Base-by-base conservation (phyloP, 2,329 filamentous ascomycete species). In the Calycina herbarum region DNA sequence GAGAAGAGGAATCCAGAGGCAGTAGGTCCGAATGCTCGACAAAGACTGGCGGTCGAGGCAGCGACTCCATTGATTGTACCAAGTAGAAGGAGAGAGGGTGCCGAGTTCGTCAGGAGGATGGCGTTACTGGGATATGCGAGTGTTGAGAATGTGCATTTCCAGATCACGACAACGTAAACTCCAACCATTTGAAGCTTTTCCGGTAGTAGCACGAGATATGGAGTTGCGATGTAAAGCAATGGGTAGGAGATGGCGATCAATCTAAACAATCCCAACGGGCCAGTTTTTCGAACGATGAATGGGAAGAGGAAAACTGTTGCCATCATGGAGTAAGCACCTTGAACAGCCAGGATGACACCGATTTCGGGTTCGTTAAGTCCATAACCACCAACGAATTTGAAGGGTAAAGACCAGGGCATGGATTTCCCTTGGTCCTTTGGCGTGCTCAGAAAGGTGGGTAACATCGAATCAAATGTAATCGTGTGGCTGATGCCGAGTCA, bases 1-100 rank as follows among this genome's bases (percentile, higher is more conserved):
- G 93, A 86, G 78, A 97, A 96, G 29, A 98, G 83, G 33, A 93
- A 81, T 1, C 95, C 95, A 2, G 94, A 96, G 2, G 97, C 81
- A 0, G 92, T 94, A 1, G 95, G 95, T 0, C 94, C 94, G 68
- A 97, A 89, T 0, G 93, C 93, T 63, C 95, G 87, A 76, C 90
- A 94, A 57, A 97, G 81, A 75, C 93, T 97, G 3, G 95, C 95
- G 1, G 92, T 93, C 1, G 94, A 97, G 35, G 93, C 93, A 0
- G 94, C 94, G 13, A 94, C 89, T 20, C 95, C 95, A 73, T 98
- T 98, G 77, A 99, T 90, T 0, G 91, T 94, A 2, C 95, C 95
- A 1, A 98, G 86, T 0, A 96, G 91, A 60, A 92, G 85, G 64
- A 90, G 90, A 7, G 90, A 94, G 0, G 93, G 92, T 0, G 94